A percentile compares a stretch with the other conserved stretches of the same genome.
These are phyloP conservation scores for Tuber microsphaerosporum DNA, from an alignment of 495 filamentous ascomycete genomes.

Conservation along the genomic window DNA sequence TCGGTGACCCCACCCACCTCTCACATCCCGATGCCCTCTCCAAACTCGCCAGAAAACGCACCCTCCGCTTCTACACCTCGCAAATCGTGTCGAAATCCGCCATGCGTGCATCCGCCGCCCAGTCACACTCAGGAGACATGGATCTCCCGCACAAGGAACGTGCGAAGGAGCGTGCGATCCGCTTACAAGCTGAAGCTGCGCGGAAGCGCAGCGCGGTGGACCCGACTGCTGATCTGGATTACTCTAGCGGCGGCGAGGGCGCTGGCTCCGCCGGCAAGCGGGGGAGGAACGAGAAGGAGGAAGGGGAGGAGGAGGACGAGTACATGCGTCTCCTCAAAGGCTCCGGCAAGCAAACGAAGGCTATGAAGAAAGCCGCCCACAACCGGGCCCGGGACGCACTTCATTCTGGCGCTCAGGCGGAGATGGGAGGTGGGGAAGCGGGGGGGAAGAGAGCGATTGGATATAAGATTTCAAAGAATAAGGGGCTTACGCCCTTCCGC, in stretches of 20 bases:
- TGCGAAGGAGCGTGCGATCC: conserved; percentile 69
- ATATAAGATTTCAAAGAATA: conserved; percentile 94
- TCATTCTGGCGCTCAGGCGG: conserved; percentile 52
- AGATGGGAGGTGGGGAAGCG: conserved; percentile 59
- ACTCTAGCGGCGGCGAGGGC: conserved; percentile 50
- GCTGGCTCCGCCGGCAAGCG: conserved; percentile 49
- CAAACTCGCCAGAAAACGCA: conserved; percentile 79
- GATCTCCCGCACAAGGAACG: conserved; percentile 90
- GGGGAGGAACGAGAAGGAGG: conserved; percentile 37
- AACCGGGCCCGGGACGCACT: conserved; percentile 30
- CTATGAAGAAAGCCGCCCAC: conserved; percentile 57
- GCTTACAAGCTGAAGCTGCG: conserved; percentile 81
- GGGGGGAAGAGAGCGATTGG: conserved; percentile 75
- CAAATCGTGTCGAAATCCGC: conserved; percentile 89
- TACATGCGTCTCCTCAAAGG: conserved; percentile 85
- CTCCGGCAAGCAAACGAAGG: conserved; percentile 62
- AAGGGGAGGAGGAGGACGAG: conserved; percentile 57
- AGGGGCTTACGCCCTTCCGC: conserved; percentile 77
- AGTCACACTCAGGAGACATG: conserved; percentile 79
- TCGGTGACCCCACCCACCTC: conserved; percentile 59
- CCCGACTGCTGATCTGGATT: conserved; percentile 54
- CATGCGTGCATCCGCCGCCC: conserved; percentile 71
- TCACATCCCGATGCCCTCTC: conserved; percentile 63
- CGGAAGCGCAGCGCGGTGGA: conserved; percentile 61
- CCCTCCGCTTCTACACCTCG: conserved; percentile 89